These are phyloP conservation scores for Trametes sanguinea DNA, from an alignment of 768 basidiomycete species.

Conservation along the genomic window DNA sequence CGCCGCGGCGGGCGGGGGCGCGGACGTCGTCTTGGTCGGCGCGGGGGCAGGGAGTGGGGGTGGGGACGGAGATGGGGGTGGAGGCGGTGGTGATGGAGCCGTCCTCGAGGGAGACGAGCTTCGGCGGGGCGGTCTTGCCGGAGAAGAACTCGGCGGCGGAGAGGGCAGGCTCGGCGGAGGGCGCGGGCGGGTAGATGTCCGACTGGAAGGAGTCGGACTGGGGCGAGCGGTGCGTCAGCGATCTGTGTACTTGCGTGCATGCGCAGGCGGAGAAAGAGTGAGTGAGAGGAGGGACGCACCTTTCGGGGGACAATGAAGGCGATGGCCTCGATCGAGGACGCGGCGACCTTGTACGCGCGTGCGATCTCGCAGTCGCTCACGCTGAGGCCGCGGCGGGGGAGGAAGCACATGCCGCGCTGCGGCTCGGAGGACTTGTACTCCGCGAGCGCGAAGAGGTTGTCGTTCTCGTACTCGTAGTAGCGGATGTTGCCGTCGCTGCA, in stretches of 20 bases:
- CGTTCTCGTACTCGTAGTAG: slow-evolving; percentile 95
- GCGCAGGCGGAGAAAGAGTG: too few relatives aligned
- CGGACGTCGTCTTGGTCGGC: slow-evolving; percentile 26
- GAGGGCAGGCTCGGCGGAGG: slow-evolving; percentile 77
- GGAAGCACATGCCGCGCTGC: slow-evolving; percentile 96
- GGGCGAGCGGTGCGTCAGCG: too few relatives aligned
- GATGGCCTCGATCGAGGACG: slow-evolving; percentile 79
- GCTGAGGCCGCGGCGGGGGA: slow-evolving; percentile 87
- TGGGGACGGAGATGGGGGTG: slow-evolving; percentile 19
- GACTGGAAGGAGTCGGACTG: slow-evolving; percentile 96
- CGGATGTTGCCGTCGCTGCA: slow-evolving; percentile 92
- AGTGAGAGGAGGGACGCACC: slow-evolving; percentile 43
- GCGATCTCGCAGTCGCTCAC: slow-evolving; percentile 95
- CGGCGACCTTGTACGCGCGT: slow-evolving; percentile 86
- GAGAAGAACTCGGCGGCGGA: slow-evolving; percentile 84
- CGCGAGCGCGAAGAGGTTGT: slow-evolving; percentile 70
- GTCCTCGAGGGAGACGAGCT: slow-evolving; percentile 78
- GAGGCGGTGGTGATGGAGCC: slow-evolving; percentile 46
- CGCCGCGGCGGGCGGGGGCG: slow-evolving; percentile 33
- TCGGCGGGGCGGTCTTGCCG: slow-evolving; percentile 77
- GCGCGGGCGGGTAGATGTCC: slow-evolving; percentile 94
- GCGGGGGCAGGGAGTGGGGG: slow-evolving; percentile 24
- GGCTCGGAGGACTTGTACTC: slow-evolving; percentile 92
- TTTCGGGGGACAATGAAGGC: slow-evolving; percentile 95
- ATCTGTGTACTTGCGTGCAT: neutral